Evolutionary conservation across 768 basidiomycete genomes (phyloP).

Genomic region (Collybia sp.): DNA sequence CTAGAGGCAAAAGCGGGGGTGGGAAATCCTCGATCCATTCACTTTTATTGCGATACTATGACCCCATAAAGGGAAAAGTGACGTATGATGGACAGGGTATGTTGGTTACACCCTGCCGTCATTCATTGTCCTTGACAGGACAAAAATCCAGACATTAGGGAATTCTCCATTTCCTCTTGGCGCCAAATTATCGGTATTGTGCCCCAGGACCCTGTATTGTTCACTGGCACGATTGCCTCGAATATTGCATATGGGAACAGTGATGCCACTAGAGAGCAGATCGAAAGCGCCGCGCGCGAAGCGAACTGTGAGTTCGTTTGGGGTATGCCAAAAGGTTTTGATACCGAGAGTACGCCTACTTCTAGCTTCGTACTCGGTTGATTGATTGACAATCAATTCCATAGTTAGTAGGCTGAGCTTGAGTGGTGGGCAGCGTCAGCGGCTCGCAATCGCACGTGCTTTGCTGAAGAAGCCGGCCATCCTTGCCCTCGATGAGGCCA

Average conservation of each 20-base stretch:
- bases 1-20: slow-evolving; percentile 85
- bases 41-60: slow-evolving; percentile 84
- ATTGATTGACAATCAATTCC: slow-evolving; percentile 4
- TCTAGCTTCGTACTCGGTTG: background rate
- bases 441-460: slow-evolving; percentile 81
- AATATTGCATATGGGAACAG: slow-evolving; percentile 90
- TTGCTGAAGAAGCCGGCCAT: slow-evolving; percentile 86
- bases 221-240: slow-evolving; percentile 89
- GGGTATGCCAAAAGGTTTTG: slow-evolving; percentile 91
- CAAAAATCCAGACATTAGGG: slow-evolving; percentile 64
- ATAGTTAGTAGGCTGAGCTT: slow-evolving; percentile 66
- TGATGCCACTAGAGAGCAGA: slow-evolving; percentile 71
- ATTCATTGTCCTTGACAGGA: slow-evolving; percentile 1
- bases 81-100: slow-evolving; percentile 84
- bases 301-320: slow-evolving; percentile 97
- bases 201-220: slow-evolving; percentile 89
- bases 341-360: slow-evolving; percentile 71
- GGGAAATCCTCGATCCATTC: slow-evolving; percentile 93
- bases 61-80: slow-evolving; percentile 77
- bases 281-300: slow-evolving; percentile 82
- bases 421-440: slow-evolving; percentile 78
- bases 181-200: slow-evolving; percentile 88
- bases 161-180: slow-evolving; percentile 86
- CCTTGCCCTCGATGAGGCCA: slow-evolving; percentile 86
- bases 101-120: slow-evolving; percentile 7